Base-by-base conservation (phyloP, 1,284 basidiomycete genomes). In the Tranzscheliella williamsii region DNA sequence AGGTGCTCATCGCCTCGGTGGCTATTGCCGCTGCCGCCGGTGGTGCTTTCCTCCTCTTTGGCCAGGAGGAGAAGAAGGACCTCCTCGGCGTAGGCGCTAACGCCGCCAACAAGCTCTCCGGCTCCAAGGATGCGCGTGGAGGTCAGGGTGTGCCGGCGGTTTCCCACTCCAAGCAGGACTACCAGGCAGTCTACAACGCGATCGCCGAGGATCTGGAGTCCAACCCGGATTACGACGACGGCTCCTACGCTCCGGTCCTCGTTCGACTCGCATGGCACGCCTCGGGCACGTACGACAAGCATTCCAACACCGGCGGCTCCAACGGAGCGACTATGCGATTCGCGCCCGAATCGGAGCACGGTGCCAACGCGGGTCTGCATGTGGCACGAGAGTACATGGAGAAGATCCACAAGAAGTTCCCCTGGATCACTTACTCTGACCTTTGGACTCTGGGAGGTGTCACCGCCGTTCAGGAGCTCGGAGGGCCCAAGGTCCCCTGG, bases 241-340 rank as follows among this genome's bases (percentile, higher is more conserved):
- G 70, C 30, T 67, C 64, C 22, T 67, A 52, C 47, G 70, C 67
- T 17, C 70, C 70, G 16, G 86, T 97, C 34, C 79, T 97, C 45
- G 83, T 98, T 48, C 90, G 94, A 78, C 86, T 97, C 46, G 93
- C 92, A 22, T 96, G 93, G 82, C 82, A 83, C 74, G 78, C 86
- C 11, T 88, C 89, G 37, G 93, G 93, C 39, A 96, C 93, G 24
- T 76, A 75, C 54, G 57, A 58, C 67, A 91, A 91, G 82, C 84
- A 87, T 2, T 82, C 85, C 65, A 85, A 86, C 66, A 88, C 90
- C 16, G 93, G 94, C 63, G 93, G 93, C 76, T 81, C 79, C 46
- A 75, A 75, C 58, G 72, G 70, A 37, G 73, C 73, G 24, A 73
- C 70, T 24, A 76, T 76, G 73, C 65, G 73, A 18, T 72, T 69